These are phyloP conservation scores for Fusarium sp. DNA, from an alignment of 2,329 filamentous ascomycete species.

Conservation along the genomic window DNA sequence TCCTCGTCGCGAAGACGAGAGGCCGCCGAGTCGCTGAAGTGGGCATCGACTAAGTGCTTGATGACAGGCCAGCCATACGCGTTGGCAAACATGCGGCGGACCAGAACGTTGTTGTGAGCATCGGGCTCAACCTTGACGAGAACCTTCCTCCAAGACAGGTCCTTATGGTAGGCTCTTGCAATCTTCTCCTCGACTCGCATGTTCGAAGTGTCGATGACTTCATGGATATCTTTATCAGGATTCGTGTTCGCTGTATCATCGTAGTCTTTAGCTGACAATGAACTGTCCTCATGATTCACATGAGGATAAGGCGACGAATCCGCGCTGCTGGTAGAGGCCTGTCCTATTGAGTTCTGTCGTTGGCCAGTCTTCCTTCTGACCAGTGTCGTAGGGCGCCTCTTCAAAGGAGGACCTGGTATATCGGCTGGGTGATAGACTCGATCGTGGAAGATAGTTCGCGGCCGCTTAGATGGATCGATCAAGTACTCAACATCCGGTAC, in stretches of 20 bases:
- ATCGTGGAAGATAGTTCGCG: slow-evolving; percentile 95
- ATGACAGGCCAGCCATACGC: slow-evolving; percentile 98
- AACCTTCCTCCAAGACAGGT: slow-evolving; percentile 95
- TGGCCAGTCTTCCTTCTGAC: slow-evolving; percentile 48
- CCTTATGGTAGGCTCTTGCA: slow-evolving; percentile 91
- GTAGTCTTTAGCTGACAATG: slow-evolving; percentile 61
- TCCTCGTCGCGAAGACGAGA: slow-evolving; percentile 75
- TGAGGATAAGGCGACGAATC: slow-evolving; percentile 51
- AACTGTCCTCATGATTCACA: slow-evolving; percentile 57
- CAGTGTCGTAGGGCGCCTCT: slow-evolving; percentile 60
- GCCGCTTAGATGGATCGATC: slow-evolving; percentile 82
- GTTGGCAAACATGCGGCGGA: slow-evolving; percentile 95
- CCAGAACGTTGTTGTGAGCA: slow-evolving; percentile 98
- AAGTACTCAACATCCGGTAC: slow-evolving; percentile 85
- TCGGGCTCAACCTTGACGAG: slow-evolving; percentile 95
- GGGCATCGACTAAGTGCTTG: slow-evolving; percentile 93
- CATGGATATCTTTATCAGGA: slow-evolving; percentile 55
- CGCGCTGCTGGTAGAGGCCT: slow-evolving; percentile 44
- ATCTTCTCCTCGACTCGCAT: slow-evolving; percentile 99
- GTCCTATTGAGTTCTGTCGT: slow-evolving; percentile 40
- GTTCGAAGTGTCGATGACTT: slow-evolving; percentile 67
- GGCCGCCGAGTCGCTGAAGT: slow-evolving; percentile 79
- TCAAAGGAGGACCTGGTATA: slow-evolving; percentile 83
- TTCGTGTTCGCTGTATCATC: slow-evolving; percentile 63
- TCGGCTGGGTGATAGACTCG: slow-evolving; percentile 93